These are phyloP conservation scores for Trypanosoma conorhini DNA, from an alignment of 208 protist species.

Conservation along the genomic window DNA sequence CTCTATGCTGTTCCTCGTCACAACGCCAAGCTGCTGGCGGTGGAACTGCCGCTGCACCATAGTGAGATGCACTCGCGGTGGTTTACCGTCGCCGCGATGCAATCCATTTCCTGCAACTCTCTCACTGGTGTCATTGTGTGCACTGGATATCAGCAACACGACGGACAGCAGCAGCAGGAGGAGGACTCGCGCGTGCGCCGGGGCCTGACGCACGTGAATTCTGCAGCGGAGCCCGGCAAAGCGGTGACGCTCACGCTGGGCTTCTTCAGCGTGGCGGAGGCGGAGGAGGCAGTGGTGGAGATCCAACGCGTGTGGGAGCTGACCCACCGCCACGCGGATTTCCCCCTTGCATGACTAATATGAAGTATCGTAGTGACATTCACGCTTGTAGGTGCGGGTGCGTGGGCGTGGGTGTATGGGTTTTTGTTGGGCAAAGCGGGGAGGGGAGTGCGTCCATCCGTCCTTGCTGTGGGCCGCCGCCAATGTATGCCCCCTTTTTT, in stretches of 20 bases:
- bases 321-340: conserved; percentile 21
- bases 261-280: conserved; percentile 13
- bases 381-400: neutral
- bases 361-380: neutral
- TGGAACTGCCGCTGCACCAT: conserved; percentile 23
- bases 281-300: conserved; percentile 27
- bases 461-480: neutral
- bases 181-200: neutral
- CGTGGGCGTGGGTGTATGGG: neutral
- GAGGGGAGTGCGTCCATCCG: neutral
- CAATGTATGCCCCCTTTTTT: conserved; percentile 8
- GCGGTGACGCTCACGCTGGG: conserved; percentile 14
- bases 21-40: conserved; percentile 17
- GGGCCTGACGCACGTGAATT: neutral
- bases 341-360: conserved; percentile 13
- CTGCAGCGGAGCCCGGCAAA: neutral
- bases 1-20: conserved; percentile 22
- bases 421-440: neutral
- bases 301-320: conserved; percentile 29
- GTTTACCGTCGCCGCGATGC: conserved; percentile 15
- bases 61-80: conserved; percentile 19
- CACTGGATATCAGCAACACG: conserved; percentile 1
- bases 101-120: conserved; percentile 6
- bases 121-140: conserved; percentile 10
- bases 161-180: neutral